A percentile compares a stretch with the other conserved stretches of the same genome.
These are phyloP conservation scores for Papilionanthe hybrid DNA, from an alignment of 116 monocot species.

Conservation along the genomic window DNA sequence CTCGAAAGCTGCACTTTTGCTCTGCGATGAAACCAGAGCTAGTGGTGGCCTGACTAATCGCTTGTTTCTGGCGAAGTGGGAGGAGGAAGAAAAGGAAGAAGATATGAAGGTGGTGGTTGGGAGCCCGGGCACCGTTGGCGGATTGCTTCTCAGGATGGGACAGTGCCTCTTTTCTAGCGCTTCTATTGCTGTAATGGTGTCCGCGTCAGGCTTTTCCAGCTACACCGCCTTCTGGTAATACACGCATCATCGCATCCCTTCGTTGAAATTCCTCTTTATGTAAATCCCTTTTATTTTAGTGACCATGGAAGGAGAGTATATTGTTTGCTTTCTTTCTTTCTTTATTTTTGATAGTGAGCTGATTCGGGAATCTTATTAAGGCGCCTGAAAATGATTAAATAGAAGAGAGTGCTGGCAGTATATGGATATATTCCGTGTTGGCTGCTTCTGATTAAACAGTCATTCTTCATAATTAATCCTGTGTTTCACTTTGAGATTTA, in stretches of 20 bases:
- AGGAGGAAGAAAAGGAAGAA: not conserved
- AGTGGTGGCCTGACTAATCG: not conserved
- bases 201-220: conserved; percentile 35
- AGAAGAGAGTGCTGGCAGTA: no score
- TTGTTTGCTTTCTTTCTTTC: no score
- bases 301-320: no score
- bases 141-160: conserved; percentile 37
- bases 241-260: not conserved
- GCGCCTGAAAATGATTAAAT: no score
- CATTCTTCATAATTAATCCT: no score
- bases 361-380: no score
- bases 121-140: conserved; percentile 51
- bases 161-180: conserved; percentile 47
- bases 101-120: conserved; percentile 44
- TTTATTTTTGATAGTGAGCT: no score
- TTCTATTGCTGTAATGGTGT: conserved; percentile 47
- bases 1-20: no score
- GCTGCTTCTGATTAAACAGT: no score
- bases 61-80: not conserved
- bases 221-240: conserved; percentile 68
- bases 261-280: not conserved
- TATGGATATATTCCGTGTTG: no score
- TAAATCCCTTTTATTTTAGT: no score
- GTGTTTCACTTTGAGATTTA: no score
- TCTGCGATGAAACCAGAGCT: not conserved